These are phyloP conservation scores for Ogataea corticis DNA, from an alignment of 805 yeast genomes.

Conservation along the genomic window DNA sequence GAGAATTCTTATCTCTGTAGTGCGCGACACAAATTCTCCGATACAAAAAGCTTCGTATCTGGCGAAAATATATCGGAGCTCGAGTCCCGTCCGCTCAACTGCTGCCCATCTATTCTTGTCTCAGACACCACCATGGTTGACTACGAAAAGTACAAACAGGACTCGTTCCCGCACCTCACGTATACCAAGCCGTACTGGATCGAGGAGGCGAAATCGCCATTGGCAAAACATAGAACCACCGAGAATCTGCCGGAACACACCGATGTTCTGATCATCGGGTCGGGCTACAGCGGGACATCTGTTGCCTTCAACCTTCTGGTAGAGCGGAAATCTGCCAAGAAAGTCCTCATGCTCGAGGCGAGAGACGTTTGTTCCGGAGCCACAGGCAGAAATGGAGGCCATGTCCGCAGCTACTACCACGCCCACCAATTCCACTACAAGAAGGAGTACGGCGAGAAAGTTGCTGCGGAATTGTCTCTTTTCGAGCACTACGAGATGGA, in stretches of 20 bases:
- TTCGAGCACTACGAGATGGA: slow-evolving; percentile 39
- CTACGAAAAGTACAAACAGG: slow-evolving; percentile 1
- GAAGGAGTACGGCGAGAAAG: slow-evolving; percentile 21
- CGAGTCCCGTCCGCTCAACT: too few relatives aligned
- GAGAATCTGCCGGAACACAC: slow-evolving; percentile 35
- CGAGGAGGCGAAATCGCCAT: slow-evolving; percentile 13
- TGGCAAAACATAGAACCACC: slow-evolving; percentile 30
- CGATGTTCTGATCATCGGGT: slow-evolving; percentile 44
- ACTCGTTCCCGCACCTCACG: slow-evolving; percentile 4
- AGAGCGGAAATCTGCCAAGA: slow-evolving; percentile 24
- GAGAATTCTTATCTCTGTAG: too few relatives aligned
- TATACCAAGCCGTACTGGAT: slow-evolving; percentile 17
- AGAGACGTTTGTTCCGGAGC: slow-evolving; percentile 42
- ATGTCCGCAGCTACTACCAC: slow-evolving; percentile 38
- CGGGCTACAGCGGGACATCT: slow-evolving; percentile 47
- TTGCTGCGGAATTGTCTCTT: slow-evolving; percentile 38
- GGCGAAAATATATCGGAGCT: too few relatives aligned
- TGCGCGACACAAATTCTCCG: too few relatives aligned
- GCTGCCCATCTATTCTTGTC: too few relatives aligned
- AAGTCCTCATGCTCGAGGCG: slow-evolving; percentile 17
- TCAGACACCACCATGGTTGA: not conserved
- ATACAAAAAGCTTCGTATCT: too few relatives aligned
- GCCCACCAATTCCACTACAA: slow-evolving; percentile 19
- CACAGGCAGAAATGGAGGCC: slow-evolving; percentile 51
- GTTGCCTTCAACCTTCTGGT: slow-evolving; percentile 39